Conservation (phyloP, 306 rosid species). For the Trifolium fragiferum region DNA sequence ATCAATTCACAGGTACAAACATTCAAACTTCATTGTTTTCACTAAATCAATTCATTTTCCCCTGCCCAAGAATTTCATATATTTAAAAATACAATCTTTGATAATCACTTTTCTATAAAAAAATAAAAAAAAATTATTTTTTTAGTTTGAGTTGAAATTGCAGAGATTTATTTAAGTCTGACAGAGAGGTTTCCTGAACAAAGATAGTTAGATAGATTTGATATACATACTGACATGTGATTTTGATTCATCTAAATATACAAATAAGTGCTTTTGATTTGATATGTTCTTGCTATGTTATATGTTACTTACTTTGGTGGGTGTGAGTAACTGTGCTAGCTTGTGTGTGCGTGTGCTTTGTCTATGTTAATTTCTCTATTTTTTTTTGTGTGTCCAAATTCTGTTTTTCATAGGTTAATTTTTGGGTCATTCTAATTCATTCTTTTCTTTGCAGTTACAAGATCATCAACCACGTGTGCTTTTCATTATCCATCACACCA, state of each 20-base stretch:
- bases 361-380: conserved; percentile 28
- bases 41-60: conserved; percentile 12
- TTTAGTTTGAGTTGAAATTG: conserved; percentile 62
- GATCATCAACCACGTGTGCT: conserved; percentile 83
- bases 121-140: conserved; percentile 40
- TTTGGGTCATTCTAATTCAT: conserved; percentile 54
- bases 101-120: background rate
- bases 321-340: conserved; percentile 13
- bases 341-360: background rate
- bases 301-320: conserved; percentile 44
- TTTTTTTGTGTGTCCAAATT: conserved; percentile 17
- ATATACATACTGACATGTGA: conserved; percentile 43
- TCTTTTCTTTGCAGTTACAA: conserved; percentile 52
- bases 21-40: conserved; percentile 22
- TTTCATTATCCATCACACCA: conserved; percentile 68
- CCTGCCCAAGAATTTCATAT: too few species aligned
- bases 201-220: conserved; percentile 44
- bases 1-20: conserved; percentile 70
- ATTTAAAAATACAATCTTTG: background rate
- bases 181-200: conserved; percentile 59
- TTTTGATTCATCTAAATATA: conserved; percentile 42
- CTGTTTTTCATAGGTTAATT: conserved; percentile 47
- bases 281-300: conserved; percentile 40
- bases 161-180: conserved; percentile 84
- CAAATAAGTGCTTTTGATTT: conserved; percentile 7